phyloP scores from a whole-genome alignment of 148 eudicot genomes.

The Fagopyrum tataricum region DNA sequence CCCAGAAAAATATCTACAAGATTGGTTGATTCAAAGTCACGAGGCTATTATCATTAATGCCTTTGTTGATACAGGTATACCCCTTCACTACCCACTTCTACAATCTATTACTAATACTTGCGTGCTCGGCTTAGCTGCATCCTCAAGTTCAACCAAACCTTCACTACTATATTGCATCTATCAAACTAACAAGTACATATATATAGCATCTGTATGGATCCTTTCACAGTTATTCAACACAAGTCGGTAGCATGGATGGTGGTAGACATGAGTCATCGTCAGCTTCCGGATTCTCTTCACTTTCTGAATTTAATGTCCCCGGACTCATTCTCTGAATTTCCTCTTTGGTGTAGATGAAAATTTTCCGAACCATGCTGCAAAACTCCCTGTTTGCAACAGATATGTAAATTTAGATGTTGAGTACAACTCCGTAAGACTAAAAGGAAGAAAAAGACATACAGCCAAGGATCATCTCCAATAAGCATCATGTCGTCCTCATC shows the following conservation, averaged over 20 bases:
- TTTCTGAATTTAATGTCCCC: constrained; percentile 37
- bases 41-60: constrained; percentile 7
- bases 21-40: neutral
- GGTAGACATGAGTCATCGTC: constrained; percentile 36
- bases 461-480: constrained; percentile 99
- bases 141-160: too few relatives aligned
- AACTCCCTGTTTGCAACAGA: constrained; percentile 57
- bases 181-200: too few relatives aligned
- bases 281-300: constrained; percentile 42
- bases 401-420: neutral
- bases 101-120: constrained; percentile 1
- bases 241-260: constrained; percentile 29
- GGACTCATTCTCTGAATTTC: constrained; percentile 88
- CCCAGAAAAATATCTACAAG: neutral
- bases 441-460: constrained; percentile 27
- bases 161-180: neutral
- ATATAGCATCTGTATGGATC: too few relatives aligned
- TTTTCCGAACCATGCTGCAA: constrained; percentile 82
- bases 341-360: constrained; percentile 77
- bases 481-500: constrained; percentile 99
- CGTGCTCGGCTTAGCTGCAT: neutral
- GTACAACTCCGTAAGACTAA: neutral
- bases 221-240: constrained; percentile 10
- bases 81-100: constrained; percentile 19
- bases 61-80: constrained; percentile 21